Conservation (phyloP, 306 rosid genomes). For the Mimosa bimucronata region DNA sequence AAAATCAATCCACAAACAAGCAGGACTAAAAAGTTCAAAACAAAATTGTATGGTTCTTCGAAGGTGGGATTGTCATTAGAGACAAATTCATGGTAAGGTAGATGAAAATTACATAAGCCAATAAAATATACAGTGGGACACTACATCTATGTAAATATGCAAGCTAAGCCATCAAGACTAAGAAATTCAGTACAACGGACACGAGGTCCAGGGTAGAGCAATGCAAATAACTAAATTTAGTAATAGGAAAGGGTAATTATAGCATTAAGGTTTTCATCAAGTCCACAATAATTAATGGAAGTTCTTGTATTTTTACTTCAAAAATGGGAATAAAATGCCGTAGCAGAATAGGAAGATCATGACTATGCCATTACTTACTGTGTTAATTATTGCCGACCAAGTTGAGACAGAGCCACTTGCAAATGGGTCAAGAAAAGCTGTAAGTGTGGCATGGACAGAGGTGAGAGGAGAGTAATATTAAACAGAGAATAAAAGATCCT, state of each 20-base stretch:
- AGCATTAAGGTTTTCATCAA: too few relatives aligned
- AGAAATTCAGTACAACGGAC: background rate
- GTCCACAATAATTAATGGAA: too few relatives aligned
- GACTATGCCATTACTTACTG: constrained; percentile 58
- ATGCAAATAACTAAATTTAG: constrained; percentile 7
- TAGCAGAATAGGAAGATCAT: constrained; percentile 22
- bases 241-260: background rate
- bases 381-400: constrained; percentile 65
- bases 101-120: background rate
- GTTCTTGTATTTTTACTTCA: too few relatives aligned
- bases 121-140: background rate
- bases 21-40: background rate
- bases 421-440: constrained; percentile 70
- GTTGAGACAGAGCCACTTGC: constrained; percentile 68
- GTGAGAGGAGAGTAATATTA: constrained; percentile 12
- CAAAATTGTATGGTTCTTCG: background rate
- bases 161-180: constrained; percentile 10
- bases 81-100: background rate
- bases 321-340: background rate
- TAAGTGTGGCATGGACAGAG: constrained; percentile 23
- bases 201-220: background rate
- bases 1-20: too few relatives aligned
- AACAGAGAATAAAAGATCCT: too few relatives aligned
- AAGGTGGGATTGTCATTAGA: background rate
- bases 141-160: background rate